Percentiles rank a stretch among this genome's conserved stretches.
Conservation (phyloP, 805 yeast genomes). For the Hanseniaspora meyeri region DNA sequence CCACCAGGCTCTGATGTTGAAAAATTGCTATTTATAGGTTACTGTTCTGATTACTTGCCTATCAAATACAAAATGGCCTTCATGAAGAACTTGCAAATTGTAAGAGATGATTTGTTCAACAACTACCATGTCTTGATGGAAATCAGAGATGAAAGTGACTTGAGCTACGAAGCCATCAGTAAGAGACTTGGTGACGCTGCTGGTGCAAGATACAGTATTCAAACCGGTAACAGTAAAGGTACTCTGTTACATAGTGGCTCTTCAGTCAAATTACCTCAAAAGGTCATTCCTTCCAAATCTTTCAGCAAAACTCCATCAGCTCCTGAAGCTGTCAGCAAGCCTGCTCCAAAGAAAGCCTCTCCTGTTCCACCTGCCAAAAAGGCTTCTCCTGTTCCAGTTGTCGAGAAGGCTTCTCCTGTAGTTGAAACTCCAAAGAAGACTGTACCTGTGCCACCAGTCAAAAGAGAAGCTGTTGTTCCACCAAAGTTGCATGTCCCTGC, state of each 20-base stretch:
- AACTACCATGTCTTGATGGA: conserved; percentile 94
- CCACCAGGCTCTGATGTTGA: conserved; percentile 87
- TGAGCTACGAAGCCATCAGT: conserved; percentile 64
- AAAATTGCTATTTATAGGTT: conserved; percentile 75
- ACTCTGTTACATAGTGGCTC: conserved; percentile 5
- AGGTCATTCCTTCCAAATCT: conserved; percentile 3
- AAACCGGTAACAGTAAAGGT: conserved; percentile 21
- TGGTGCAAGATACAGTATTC: conserved; percentile 85
- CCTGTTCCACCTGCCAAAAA: conserved; percentile 21
- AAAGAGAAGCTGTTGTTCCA: conserved; percentile 16
- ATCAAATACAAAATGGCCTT: conserved; percentile 59
- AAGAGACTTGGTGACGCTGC: conserved; percentile 77
- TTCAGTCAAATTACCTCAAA: conserved; percentile 2
- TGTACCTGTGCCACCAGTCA: neutral
- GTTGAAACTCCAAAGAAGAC: neutral
- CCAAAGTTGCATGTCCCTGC: neutral
- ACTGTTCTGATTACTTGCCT: conserved; percentile 97
- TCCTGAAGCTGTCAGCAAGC: conserved; percentile 14
- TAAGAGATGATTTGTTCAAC: conserved; percentile 46
- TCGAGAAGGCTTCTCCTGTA: conserved; percentile 12
- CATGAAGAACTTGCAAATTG: conserved; percentile 66
- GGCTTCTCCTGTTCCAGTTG: conserved; percentile 18
- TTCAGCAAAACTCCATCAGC: conserved; percentile 1
- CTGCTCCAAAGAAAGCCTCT: conserved; percentile 22
- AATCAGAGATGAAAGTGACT: conserved; percentile 87